A percentile compares a stretch with the other conserved stretches of the same genome.
These are phyloP conservation scores for Trichophyton verrucosum DNA, from an alignment of 2,329 filamentous ascomycete genomes.

Conservation along the genomic window DNA sequence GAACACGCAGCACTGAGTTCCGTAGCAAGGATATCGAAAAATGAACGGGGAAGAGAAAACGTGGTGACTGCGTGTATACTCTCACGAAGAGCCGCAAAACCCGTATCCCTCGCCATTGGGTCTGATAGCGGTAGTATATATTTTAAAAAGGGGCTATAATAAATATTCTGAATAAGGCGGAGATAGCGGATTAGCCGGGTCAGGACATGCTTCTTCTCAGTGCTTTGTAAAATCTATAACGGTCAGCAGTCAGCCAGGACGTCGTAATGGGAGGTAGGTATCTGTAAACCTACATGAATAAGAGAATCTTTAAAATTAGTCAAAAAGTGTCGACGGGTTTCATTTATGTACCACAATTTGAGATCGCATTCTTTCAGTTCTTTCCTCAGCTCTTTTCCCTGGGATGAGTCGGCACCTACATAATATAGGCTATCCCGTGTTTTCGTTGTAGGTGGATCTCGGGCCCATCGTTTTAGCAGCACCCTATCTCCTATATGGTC, in stretches of 20 bases:
- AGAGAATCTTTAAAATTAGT: slow-evolving; percentile 25
- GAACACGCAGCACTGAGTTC: slow-evolving; percentile 35
- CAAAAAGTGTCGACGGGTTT: slow-evolving; percentile 33
- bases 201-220: background rate
- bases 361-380: slow-evolving; percentile 21
- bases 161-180: slow-evolving; percentile 26
- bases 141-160: slow-evolving; percentile 26
- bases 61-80: slow-evolving; percentile 37
- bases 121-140: slow-evolving; percentile 23
- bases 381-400: slow-evolving; percentile 11
- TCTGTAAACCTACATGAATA: slow-evolving; percentile 20
- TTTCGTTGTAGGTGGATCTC: slow-evolving; percentile 21
- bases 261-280: background rate
- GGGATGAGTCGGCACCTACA: slow-evolving; percentile 17
- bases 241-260: background rate
- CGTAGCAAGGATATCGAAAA: slow-evolving; percentile 34
- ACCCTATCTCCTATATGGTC: slow-evolving; percentile 17
- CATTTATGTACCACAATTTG: slow-evolving; percentile 33
- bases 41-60: slow-evolving; percentile 33
- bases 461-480: slow-evolving; percentile 22
- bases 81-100: slow-evolving; percentile 28
- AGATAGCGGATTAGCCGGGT: slow-evolving; percentile 24
- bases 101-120: slow-evolving; percentile 18
- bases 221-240: background rate
- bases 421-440: slow-evolving; percentile 24